These are phyloP conservation scores for Cutaneotrichosporon cutaneum DNA, from an alignment of 1,284 basidiomycete genomes.

Conservation along the genomic window DNA sequence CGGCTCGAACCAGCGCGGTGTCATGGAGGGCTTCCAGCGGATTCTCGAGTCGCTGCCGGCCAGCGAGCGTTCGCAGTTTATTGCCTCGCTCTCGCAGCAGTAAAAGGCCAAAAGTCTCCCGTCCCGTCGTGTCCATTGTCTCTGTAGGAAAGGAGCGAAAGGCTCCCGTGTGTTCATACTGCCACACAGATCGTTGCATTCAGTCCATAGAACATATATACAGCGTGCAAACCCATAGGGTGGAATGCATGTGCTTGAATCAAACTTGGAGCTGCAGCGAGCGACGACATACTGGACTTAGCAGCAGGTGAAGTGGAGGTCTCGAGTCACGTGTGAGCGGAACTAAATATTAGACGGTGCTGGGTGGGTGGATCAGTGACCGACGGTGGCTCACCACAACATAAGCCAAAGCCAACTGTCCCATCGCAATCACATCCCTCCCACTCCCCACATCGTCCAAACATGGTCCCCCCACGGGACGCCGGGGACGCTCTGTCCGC, in stretches of 20 bases:
- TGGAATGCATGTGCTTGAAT: conserved; percentile 9
- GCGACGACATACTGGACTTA: too few relatives aligned
- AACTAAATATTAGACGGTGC: conserved; percentile 4
- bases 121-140: conserved; percentile 2
- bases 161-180: conserved; percentile 13
- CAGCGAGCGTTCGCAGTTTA: conserved; percentile 66
- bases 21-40: conserved; percentile 46
- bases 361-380: neutral
- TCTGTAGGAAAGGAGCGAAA: conserved; percentile 12
- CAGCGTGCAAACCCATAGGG: conserved; percentile 5
- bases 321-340: neutral
- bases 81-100: conserved; percentile 48
- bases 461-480: conserved; percentile 12
- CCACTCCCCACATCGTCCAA: neutral
- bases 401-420: neutral
- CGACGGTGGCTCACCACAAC: neutral
- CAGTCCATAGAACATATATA: conserved; percentile 13
- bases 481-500: conserved; percentile 2
- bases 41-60: conserved; percentile 64
- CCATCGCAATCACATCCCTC: neutral
- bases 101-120: neutral
- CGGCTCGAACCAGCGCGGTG: conserved; percentile 46
- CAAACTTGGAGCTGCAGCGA: neutral
- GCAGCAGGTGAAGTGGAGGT: neutral
- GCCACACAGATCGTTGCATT: conserved; percentile 13